phyloP scores from a whole-genome alignment of 768 basidiomycete species.

The Gelatoporia subvermispora region DNA sequence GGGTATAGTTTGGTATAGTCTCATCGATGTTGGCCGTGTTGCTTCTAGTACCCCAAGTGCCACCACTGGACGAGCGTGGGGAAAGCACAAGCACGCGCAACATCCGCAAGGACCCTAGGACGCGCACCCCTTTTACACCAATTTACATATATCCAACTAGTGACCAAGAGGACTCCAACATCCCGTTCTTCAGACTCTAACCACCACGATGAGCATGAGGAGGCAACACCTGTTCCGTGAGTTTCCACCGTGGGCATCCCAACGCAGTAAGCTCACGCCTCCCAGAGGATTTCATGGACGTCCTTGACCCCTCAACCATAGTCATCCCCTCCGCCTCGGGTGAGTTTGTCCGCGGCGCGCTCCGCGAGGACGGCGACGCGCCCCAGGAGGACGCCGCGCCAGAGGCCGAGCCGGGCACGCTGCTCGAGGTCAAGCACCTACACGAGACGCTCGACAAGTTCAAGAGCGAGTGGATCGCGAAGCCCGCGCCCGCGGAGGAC shows the following conservation, averaged over 20 bases:
- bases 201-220: too few species aligned
- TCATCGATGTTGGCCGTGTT: too few species aligned
- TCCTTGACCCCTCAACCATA: slow-evolving; percentile 4
- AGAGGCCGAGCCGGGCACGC: slow-evolving; percentile 14
- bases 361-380: not conserved
- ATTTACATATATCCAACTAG: too few species aligned
- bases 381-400: slow-evolving; percentile 11
- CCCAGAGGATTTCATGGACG: not conserved
- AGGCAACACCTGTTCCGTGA: too few species aligned
- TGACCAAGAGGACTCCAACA: not conserved
- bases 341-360: slow-evolving; percentile 17
- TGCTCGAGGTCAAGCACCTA: slow-evolving; percentile 21
- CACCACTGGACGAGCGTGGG: too few species aligned
- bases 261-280: slow-evolving; percentile 43
- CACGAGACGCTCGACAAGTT: slow-evolving; percentile 18
- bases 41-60: too few species aligned
- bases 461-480: slow-evolving; percentile 18
- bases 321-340: slow-evolving; percentile 14
- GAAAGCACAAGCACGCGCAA: too few species aligned
- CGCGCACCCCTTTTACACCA: too few species aligned
- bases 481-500: slow-evolving; percentile 14
- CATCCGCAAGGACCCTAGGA: too few species aligned
- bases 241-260: slow-evolving; percentile 33
- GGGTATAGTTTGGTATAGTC: too few species aligned
- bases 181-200: not conserved